Evolutionary conservation across 495 filamentous ascomycete genomes (phyloP).

Genomic region (Podospora appendiculata): DNA sequence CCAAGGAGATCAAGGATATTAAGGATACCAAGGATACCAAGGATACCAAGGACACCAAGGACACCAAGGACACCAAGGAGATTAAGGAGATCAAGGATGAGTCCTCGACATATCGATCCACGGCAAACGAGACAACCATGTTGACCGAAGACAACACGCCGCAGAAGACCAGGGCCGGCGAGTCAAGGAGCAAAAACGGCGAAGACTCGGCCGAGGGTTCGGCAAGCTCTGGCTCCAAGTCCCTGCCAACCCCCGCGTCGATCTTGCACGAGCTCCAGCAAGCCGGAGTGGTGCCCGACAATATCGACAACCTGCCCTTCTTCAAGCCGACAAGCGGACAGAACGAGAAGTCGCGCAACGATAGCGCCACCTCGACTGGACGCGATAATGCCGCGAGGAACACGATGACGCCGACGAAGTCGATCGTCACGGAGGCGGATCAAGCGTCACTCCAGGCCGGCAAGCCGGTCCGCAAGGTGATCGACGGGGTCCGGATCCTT

Average conservation of each 20-base stretch:
- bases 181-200: slow-evolving; percentile 6
- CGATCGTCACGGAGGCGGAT: slow-evolving; percentile 45
- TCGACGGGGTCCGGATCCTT: slow-evolving; percentile 47
- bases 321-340: slow-evolving; percentile 17
- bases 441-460: slow-evolving; percentile 39
- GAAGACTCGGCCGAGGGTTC: slow-evolving; percentile 1
- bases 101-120: slow-evolving; percentile 22
- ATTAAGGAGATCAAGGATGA: slow-evolving; percentile 17
- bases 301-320: slow-evolving; percentile 26
- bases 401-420: slow-evolving; percentile 28
- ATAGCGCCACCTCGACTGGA: background rate
- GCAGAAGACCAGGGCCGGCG: slow-evolving; percentile 3
- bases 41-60: slow-evolving; percentile 18
- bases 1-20: slow-evolving; percentile 22
- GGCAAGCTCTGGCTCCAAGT: slow-evolving; percentile 5
- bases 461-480: slow-evolving; percentile 40
- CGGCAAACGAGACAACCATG: slow-evolving; percentile 24
- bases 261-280: slow-evolving; percentile 27
- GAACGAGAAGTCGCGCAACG: slow-evolving; percentile 13
- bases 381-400: slow-evolving; percentile 8
- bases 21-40: slow-evolving; percentile 6
- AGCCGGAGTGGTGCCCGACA: slow-evolving; percentile 11
- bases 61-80: slow-evolving; percentile 1
- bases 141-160: slow-evolving; percentile 17
- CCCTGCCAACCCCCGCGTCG: slow-evolving; percentile 26